Percentiles rank a stretch among this genome's conserved stretches.
phyloP scores from a whole-genome alignment of 2,329 filamentous ascomycete genomes.

The Periglandula ipomoeae region DNA sequence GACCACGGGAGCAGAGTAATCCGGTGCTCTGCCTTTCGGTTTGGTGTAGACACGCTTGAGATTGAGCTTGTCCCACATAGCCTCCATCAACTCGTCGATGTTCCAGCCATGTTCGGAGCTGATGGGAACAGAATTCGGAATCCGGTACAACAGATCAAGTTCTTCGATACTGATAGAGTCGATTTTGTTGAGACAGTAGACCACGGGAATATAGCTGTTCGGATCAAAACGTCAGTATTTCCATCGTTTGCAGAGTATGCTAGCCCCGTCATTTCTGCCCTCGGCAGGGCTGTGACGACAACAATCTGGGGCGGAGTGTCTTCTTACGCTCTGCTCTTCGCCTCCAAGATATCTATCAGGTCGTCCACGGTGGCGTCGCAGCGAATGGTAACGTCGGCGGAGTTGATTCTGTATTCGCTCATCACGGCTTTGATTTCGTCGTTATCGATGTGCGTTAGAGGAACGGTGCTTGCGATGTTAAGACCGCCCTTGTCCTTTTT shows the following conservation, averaged over 20 bases:
- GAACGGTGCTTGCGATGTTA: constrained; percentile 90
- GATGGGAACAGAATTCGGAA: constrained; percentile 94
- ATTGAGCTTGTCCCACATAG: constrained; percentile 97
- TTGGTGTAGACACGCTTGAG: constrained; percentile 94
- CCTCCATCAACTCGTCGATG: constrained; percentile 89
- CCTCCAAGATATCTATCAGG: constrained; percentile 90
- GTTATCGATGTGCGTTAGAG: constrained; percentile 82
- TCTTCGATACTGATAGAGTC: constrained; percentile 97
- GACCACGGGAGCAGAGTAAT: constrained; percentile 88
- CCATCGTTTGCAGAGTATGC: not conserved
- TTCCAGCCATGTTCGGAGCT: constrained; percentile 98
- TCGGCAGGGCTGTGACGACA: too few species aligned
- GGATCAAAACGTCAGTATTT: not conserved
- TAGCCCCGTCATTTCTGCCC: too few species aligned
- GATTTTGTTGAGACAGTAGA: constrained; percentile 99
- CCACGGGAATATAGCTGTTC: constrained; percentile 87
- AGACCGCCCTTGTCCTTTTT: constrained; percentile 99
- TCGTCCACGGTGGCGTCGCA: constrained; percentile 98
- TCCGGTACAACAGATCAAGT: constrained; percentile 89
- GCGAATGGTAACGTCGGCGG: constrained; percentile 92
- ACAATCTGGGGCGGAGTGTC: too few species aligned
- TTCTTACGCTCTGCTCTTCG: constrained; percentile 60
- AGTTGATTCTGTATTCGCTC: constrained; percentile 93
- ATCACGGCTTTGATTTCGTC: constrained; percentile 98
- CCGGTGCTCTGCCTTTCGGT: constrained; percentile 88